phyloP scores from a whole-genome alignment of 257 asterid species.

The Misopates orontium region DNA sequence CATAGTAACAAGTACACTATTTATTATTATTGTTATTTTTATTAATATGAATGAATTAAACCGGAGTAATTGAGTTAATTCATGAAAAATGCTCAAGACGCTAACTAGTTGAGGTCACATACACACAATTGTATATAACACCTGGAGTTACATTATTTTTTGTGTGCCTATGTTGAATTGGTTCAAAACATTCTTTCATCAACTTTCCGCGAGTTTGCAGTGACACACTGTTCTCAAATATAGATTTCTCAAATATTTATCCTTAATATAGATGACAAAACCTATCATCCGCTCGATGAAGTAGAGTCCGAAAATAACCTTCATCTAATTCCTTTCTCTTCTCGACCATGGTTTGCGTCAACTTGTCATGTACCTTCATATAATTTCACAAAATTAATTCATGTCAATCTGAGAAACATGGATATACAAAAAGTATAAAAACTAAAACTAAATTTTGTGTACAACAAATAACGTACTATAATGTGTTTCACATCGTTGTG shows the following conservation, averaged over 20 bases:
- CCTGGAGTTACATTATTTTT: conserved; percentile 40
- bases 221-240: too few relatives aligned
- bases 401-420: background rate
- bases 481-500: too few relatives aligned
- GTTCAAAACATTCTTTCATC: conserved; percentile 56
- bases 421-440: background rate
- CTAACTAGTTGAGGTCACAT: background rate
- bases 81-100: background rate
- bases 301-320: conserved; percentile 53
- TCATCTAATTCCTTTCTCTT: conserved; percentile 35
- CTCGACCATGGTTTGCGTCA: conserved; percentile 39
- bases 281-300: conserved; percentile 38
- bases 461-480: too few relatives aligned
- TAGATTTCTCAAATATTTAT: conserved; percentile 38
- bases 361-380: conserved; percentile 33
- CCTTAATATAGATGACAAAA: conserved; percentile 28
- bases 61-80: background rate
- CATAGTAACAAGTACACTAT: too few relatives aligned
- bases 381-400: conserved; percentile 5
- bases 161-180: conserved; percentile 48
- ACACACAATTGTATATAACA: conserved; percentile 56
- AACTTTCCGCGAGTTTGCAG: conserved; percentile 55
- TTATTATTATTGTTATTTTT: too few relatives aligned
- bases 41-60: background rate
- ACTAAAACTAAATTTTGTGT: too few relatives aligned